Base-by-base conservation (phyloP, 2,329 filamentous ascomycete species). In the Penicillium sp. region DNA sequence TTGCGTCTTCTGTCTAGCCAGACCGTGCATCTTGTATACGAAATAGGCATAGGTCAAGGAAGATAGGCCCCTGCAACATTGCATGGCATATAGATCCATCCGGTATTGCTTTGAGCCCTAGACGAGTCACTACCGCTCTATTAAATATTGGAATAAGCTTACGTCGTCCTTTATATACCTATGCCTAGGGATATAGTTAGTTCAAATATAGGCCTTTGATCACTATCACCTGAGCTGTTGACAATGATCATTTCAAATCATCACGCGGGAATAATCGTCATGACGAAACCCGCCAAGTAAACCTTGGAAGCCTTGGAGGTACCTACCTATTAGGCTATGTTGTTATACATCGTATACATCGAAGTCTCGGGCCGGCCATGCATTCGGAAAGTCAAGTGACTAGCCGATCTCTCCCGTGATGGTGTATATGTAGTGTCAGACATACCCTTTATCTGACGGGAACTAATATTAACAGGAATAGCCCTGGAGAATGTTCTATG, bases 401-500 rank as follows among this genome's bases (percentile, higher is more conserved):
- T 34, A 25, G 37, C 48, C 38, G 40, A 46, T 38, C 23, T 37
- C 45, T 46, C 49, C 32, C 49, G 40, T 51, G 49, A 51, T 51
- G 9, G 39, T 41, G 3, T 40, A 25, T 34, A 15, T 34, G 18
- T 21, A 15, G 32, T 25, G 7, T 48, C 18, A 38, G 23, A 16
- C 32, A 21, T 29, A 6, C 18, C 13, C 15, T 46, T 40, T 35
- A 48, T 48, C 21, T 48, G 46, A 48, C 46, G 18, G 23, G 34
- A 31, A 46, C 34, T 34, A 32, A 34, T 34, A 23, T 13, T n/a
- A 25, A 10, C 1, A 23, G 16, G 29, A 29, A 29, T 29, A 29
- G 29, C 10, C 29, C 29, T 29, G 29, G 12, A 46, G 29, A 27
- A 8, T 27, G 25, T 27, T 27, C 8, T 27, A 27, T 27, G 7